Percentiles rank a stretch among this genome's conserved stretches.
Evolutionary conservation across 306 rosid species (phyloP).

Genomic region (Trichosanthes truncata): DNA sequence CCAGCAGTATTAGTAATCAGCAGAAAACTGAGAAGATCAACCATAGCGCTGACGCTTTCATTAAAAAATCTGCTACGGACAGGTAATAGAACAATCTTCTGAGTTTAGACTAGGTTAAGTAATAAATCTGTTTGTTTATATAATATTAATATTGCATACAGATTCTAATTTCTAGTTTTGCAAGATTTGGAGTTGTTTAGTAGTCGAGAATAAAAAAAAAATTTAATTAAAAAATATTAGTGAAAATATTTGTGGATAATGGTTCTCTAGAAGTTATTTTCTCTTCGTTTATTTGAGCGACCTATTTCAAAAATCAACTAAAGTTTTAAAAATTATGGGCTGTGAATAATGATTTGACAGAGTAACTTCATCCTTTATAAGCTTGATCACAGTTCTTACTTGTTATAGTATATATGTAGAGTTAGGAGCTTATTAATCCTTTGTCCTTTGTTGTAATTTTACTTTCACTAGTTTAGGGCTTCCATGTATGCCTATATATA

Average conservation of each 20-base stretch:
- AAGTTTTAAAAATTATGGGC: neutral
- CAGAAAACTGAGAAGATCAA: constrained; percentile 23
- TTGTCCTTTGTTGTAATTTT: too few relatives aligned
- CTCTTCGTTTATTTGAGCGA: neutral
- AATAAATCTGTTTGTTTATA: neutral
- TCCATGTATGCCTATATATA: too few relatives aligned
- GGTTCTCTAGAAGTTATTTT: neutral
- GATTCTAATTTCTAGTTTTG: neutral
- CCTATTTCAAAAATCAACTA: neutral
- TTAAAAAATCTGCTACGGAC: constrained; percentile 29
- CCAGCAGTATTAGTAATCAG: constrained; percentile 25
- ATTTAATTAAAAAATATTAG: neutral
- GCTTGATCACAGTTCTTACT: neutral
- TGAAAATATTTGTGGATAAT: neutral
- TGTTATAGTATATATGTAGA: too few relatives aligned
- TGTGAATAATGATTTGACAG: neutral
- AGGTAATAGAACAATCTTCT: constrained; percentile 36
- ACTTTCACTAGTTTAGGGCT: too few relatives aligned
- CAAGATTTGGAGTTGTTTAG: neutral
- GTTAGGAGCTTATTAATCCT: too few relatives aligned
- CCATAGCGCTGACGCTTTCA: constrained; percentile 22
- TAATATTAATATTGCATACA: neutral
- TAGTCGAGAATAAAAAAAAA: neutral
- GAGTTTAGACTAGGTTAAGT: neutral
- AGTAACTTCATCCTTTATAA: neutral